A percentile compares a stretch with the other conserved stretches of the same genome.
These are phyloP conservation scores for Tritrichomonas musculus DNA, from an alignment of 208 protist species.

Conservation along the genomic window DNA sequence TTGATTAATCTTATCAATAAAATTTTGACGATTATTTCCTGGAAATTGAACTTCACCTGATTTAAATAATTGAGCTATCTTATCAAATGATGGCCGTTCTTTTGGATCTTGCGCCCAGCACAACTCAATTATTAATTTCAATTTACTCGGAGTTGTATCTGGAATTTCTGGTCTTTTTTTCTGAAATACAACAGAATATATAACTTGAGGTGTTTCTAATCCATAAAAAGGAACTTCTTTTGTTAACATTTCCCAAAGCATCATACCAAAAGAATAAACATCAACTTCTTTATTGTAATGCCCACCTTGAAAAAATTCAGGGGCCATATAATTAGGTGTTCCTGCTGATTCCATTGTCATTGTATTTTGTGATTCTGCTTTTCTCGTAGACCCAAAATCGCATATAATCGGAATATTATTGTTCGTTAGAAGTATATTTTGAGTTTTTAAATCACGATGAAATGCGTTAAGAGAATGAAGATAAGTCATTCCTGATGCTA, in stretches of 20 bases:
- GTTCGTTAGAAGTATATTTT: neutral
- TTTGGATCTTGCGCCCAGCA: neutral
- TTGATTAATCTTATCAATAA: neutral
- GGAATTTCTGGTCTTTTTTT: neutral
- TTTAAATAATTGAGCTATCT: neutral
- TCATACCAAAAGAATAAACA: slow-evolving; percentile 7
- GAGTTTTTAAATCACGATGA: neutral
- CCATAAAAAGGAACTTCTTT: neutral
- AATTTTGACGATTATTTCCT: neutral
- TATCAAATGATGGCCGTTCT: neutral
- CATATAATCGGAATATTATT: neutral
- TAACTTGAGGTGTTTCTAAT: neutral
- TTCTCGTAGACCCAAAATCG: neutral
- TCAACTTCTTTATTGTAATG: neutral
- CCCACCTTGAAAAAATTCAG: neutral
- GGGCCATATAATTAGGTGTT: slow-evolving; percentile 10
- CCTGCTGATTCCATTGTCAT: neutral
- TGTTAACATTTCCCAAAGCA: neutral
- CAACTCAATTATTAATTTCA: neutral
- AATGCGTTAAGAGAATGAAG: neutral
- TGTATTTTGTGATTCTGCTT: neutral
- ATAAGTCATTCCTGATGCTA: neutral
- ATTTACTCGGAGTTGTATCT: neutral
- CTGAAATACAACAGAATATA: neutral
- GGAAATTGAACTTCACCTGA: neutral